Evolutionary conservation across 1,284 basidiomycete genomes (phyloP), one percentile per base, ranked within the genome.

Genomic region (Ceratobasidium papillatum): DNA sequence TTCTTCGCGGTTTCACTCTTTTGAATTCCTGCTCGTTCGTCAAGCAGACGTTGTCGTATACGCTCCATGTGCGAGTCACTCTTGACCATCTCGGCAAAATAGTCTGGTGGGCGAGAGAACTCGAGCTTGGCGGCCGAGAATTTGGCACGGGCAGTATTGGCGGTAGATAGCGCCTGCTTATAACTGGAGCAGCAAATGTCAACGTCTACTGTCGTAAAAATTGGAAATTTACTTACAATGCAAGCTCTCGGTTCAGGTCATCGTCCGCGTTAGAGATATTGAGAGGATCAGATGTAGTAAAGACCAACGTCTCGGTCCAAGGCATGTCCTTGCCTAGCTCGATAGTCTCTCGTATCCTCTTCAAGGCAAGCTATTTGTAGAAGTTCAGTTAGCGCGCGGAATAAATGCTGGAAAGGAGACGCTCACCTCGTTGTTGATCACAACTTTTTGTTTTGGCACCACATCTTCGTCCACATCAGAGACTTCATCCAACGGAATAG

Each of bases 11-110:
- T 93, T 81, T 99, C 96, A 75, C 91, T 89, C 81, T 93, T 94
- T 83, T 98, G 96, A 80, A 99, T 96, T 1, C 88, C 87, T 2
- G 95, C 94, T 34, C 87, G 85, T 82, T 99, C 97, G 82, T 99
- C 94, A 32, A 99, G 87, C 41, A 99, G 84, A 41, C 93, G 90
- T 79, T 96, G 92, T 65, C 98, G 91, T 79, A 99, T 94, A 62
- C 95, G 90, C 82, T 98, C 96, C 98, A 99, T 99, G 84, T 99
- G 98, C 27, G 94, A 87, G 80, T 99, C 98, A 32, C 91, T 92
- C 84, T 99, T 99, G 80, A 99, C 93, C 97, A 99, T 99, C 84
- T 99, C 97, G 25, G 97, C 97, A 80, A 98, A 99, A 83, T 96
- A 99, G 84, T 99, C 98, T 0, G 88, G 79, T 0, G 97, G 97